A percentile compares a stretch with the other conserved stretches of the same genome.
Evolutionary conservation across 805 yeast species (phyloP).

Genomic region (Komagataella pastoris): DNA sequence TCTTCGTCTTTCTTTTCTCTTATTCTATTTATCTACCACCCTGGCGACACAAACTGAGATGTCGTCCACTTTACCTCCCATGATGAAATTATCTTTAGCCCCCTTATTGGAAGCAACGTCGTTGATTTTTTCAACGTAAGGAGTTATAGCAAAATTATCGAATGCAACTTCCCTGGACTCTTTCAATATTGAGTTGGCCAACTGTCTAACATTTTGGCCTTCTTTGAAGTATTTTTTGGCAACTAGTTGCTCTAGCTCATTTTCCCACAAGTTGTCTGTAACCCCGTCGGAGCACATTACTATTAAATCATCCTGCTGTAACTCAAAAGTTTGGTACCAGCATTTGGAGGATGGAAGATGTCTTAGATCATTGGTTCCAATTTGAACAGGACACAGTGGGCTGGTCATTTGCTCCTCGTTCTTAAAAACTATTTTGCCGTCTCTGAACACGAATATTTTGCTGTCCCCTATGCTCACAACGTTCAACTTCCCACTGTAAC

Average conservation of each 20-base stretch:
- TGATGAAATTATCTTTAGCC: slow-evolving; percentile 14
- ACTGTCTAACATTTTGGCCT: slow-evolving; percentile 19
- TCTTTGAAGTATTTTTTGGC: slow-evolving; percentile 17
- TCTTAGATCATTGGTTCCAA: slow-evolving; percentile 33
- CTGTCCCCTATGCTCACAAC: slow-evolving; percentile 42
- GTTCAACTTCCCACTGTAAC: slow-evolving; percentile 10
- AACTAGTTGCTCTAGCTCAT: slow-evolving; percentile 28
- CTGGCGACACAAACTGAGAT: slow-evolving; percentile 36
- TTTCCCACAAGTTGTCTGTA: slow-evolving; percentile 35
- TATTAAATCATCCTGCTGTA: slow-evolving; percentile 27
- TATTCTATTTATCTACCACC: slow-evolving; percentile 13
- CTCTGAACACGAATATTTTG: slow-evolving; percentile 31
- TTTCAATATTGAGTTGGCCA: slow-evolving; percentile 25
- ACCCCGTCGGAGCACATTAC: slow-evolving; percentile 40
- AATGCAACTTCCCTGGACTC: slow-evolving; percentile 35
- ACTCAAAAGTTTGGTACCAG: slow-evolving; percentile 25
- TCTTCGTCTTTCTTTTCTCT: too few relatives aligned
- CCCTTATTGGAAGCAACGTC: slow-evolving; percentile 17
- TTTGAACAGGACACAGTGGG: slow-evolving; percentile 36
- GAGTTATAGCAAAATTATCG: slow-evolving; percentile 38
- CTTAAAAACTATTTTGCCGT: slow-evolving; percentile 25
- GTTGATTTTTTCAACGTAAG: slow-evolving; percentile 38
- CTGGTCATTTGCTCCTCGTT: slow-evolving; percentile 34
- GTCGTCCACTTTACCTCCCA: slow-evolving; percentile 44
- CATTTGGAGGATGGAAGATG: slow-evolving; percentile 33